A percentile compares a stretch with the other conserved stretches of the same genome.
Evolutionary conservation across 2,329 filamentous ascomycete genomes (phyloP).

Genomic region (Hymenoscyphus salicellus): DNA sequence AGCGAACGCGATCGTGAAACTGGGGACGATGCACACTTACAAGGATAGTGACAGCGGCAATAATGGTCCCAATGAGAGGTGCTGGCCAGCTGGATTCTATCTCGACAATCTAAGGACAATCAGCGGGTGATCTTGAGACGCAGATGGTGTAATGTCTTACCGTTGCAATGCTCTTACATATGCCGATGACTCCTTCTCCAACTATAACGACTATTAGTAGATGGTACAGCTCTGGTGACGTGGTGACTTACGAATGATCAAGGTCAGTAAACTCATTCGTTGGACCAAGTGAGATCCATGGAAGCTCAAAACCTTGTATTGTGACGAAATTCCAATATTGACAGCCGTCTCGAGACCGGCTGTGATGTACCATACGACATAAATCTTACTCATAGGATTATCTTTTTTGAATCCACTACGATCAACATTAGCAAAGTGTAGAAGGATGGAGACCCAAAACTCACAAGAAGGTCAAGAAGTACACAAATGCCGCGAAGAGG

Average conservation of each 20-base stretch:
- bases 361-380: constrained; percentile 25
- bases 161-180: constrained; percentile 25
- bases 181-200: constrained; percentile 30
- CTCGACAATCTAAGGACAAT: constrained; percentile 14
- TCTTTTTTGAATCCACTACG: constrained; percentile 10
- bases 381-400: constrained; percentile 9
- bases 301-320: constrained; percentile 44
- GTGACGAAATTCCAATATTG: constrained; percentile 26
- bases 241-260: constrained; percentile 46
- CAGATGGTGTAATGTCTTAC: constrained; percentile 7
- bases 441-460: not conserved
- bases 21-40: constrained; percentile 4
- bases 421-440: not conserved
- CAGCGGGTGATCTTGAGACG: not conserved
- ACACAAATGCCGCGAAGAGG: constrained; percentile 26
- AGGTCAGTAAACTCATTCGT: constrained; percentile 55
- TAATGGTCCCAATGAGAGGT: constrained; percentile 19
- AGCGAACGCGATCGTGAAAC: not conserved
- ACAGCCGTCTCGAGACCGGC: constrained; percentile 24
- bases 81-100: constrained; percentile 13
- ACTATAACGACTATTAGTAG: constrained; percentile 10
- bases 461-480: constrained; percentile 25
- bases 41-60: constrained; percentile 19
- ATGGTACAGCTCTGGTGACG: too few relatives aligned
- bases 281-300: constrained; percentile 57